Conservation (phyloP, 2,329 filamentous ascomycete species). For the Colletotrichum chlorophyti region DNA sequence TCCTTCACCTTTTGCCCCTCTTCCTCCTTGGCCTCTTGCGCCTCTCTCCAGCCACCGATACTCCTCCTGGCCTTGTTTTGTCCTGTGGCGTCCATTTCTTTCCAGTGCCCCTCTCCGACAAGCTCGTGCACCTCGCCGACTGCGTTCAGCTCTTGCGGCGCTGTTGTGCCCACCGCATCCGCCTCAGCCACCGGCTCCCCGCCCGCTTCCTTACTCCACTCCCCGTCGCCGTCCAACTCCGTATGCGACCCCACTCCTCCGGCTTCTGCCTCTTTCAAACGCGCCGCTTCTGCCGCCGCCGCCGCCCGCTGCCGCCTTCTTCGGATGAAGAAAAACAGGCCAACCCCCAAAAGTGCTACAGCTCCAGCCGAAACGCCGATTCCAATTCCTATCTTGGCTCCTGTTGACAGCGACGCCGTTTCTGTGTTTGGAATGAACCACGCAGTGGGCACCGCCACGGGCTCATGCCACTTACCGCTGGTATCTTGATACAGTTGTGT, state of each 20-base stretch:
- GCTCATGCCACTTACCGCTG: conserved; percentile 37
- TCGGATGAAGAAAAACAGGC: conserved; percentile 55
- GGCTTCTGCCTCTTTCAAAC: conserved; percentile 33
- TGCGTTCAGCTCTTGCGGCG: conserved; percentile 35
- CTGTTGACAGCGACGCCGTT: conserved; percentile 47
- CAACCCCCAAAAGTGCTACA: conserved; percentile 46
- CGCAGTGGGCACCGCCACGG: conserved; percentile 34
- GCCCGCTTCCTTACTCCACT: conserved; percentile 10
- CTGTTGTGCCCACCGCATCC: conserved; percentile 16
- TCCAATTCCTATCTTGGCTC: conserved; percentile 63
- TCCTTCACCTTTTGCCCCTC: neutral
- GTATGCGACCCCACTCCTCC: conserved; percentile 31
- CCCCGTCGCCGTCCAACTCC: neutral
- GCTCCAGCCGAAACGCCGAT: conserved; percentile 56
- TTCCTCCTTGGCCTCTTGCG: neutral
- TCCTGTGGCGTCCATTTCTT: conserved; percentile 23
- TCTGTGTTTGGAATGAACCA: no score
- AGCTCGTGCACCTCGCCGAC: conserved; percentile 40
- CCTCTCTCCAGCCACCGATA: conserved; percentile 21
- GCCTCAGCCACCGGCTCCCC: conserved; percentile 29
- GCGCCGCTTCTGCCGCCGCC: conserved; percentile 31
- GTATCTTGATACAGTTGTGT: conserved; percentile 39
- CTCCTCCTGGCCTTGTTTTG: conserved; percentile 21
- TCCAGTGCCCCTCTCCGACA: conserved; percentile 41
- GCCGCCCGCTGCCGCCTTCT: conserved; percentile 42